Base-by-base conservation (phyloP, 2,329 filamentous ascomycete species). In the Colletotrichum graminicola region DNA sequence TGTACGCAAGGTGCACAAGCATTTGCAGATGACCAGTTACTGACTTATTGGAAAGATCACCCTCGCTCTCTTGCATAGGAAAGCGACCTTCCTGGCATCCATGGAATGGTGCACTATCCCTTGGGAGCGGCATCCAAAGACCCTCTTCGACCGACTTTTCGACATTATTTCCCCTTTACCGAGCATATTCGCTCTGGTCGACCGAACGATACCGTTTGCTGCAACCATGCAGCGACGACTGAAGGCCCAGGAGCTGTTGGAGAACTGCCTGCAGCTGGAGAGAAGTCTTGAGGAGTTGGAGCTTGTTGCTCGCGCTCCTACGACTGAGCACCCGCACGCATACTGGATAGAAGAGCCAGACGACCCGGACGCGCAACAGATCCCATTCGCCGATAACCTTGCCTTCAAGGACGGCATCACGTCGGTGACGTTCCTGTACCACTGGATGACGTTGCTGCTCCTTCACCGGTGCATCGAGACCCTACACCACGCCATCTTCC, bases 121-220 rank as follows among this genome's bases (percentile, higher is more conserved):
- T 0, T 90, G 87, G 85, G 81, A 85, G 55, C 75, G 77, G 18
- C 86, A 89, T 67, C 84, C 84, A 21, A 88, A 88, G 70, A 85
- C 83, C 14, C 73, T 79, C 18, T 79, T 89, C 39, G 88, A 90
- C 75, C 79, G 79, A 36, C 82, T 90, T 4, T 80, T 90, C 74
- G 88, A 90, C 74, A 80, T 85, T 23, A 77, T 86, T 23, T 81
- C 84, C 32, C 78, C 82, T 10, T 75, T 89, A 8, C 86, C 88
- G 0, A 76, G 80, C 1, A 78, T 88, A n/a, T 80, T 88, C 54
- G 79, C 79, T 14, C 83, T 82, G 32, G 79, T 82, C 2, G 87
- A 89, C 74, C 77, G 78, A 14, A 77, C 88, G 43, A 67, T 80
- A 6, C 76, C 79, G 1, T 77, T 82, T 26, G 79, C 83, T 1